Conservation (phyloP, 768 basidiomycete genomes). For the Mycena filopes region DNA sequence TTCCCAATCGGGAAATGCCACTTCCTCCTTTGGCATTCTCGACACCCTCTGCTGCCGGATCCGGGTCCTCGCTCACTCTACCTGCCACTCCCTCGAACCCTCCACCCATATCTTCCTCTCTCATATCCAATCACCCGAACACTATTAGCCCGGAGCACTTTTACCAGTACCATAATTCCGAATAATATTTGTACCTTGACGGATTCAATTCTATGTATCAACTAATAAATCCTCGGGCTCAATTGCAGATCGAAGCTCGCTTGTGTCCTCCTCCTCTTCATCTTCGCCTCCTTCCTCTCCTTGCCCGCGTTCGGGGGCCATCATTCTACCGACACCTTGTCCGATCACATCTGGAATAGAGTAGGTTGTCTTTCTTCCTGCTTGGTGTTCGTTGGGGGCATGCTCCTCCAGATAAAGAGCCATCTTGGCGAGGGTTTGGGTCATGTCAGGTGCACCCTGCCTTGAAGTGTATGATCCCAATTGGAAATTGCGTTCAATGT, state of each 20-base stretch:
- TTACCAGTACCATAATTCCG: no score
- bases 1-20: background rate
- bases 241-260: no score
- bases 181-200: no score
- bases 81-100: no score
- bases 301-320: slow-evolving; percentile 41
- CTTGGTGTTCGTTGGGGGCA: slow-evolving; percentile 25
- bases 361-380: slow-evolving; percentile 28
- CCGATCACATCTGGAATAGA: slow-evolving; percentile 33
- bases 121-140: no score
- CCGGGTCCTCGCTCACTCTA: no score
- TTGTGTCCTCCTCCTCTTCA: no score
- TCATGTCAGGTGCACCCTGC: slow-evolving; percentile 44
- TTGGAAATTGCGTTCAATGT: slow-evolving; percentile 41
- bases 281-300: no score
- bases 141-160: no score
- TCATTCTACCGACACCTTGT: slow-evolving; percentile 3
- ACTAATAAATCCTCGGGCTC: no score
- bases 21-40: background rate
- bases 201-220: no score
- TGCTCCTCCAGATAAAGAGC: slow-evolving; percentile 28
- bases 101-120: no score
- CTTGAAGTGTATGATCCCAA: slow-evolving; percentile 38
- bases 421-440: slow-evolving; percentile 36
- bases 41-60: background rate